Evolutionary conservation across 2,329 filamentous ascomycete genomes (phyloP).

Genomic region (Calonectria ilicicola): DNA sequence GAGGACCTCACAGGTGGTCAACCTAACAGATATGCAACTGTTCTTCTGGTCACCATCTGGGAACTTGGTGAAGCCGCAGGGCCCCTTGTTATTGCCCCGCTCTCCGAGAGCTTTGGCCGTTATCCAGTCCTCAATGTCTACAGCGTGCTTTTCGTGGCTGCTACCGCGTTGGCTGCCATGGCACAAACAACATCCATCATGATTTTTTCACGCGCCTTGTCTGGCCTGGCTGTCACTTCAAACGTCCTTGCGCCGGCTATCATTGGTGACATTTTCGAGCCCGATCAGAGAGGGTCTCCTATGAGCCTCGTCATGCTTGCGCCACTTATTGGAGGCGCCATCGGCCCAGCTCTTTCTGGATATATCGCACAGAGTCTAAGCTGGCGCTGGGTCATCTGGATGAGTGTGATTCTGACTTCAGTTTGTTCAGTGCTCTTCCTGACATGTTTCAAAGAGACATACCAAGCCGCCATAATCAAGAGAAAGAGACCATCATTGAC

Average conservation of each 20-base stretch:
- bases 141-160: constrained; percentile 63
- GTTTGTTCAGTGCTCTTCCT: not conserved
- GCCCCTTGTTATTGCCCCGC: constrained; percentile 70
- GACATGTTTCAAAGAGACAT: not conserved
- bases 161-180: constrained; percentile 47
- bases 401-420: not conserved
- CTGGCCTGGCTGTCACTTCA: not conserved
- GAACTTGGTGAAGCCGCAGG: constrained; percentile 75
- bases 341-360: not conserved
- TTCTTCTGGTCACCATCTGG: constrained; percentile 77
- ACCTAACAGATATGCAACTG: not conserved
- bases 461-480: not conserved
- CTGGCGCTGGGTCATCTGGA: constrained; percentile 3
- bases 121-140: constrained; percentile 65
- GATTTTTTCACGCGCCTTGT: not conserved
- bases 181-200: not conserved
- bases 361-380: not conserved
- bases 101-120: constrained; percentile 71
- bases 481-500: not conserved
- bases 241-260: not conserved
- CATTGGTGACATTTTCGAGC: not conserved
- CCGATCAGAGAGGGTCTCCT: not conserved
- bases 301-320: not conserved
- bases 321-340: not conserved
- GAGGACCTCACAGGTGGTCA: not conserved